Evolutionary conservation across 2,329 filamentous ascomycete genomes (phyloP).

Genomic region (Monosporascus sp.): DNA sequence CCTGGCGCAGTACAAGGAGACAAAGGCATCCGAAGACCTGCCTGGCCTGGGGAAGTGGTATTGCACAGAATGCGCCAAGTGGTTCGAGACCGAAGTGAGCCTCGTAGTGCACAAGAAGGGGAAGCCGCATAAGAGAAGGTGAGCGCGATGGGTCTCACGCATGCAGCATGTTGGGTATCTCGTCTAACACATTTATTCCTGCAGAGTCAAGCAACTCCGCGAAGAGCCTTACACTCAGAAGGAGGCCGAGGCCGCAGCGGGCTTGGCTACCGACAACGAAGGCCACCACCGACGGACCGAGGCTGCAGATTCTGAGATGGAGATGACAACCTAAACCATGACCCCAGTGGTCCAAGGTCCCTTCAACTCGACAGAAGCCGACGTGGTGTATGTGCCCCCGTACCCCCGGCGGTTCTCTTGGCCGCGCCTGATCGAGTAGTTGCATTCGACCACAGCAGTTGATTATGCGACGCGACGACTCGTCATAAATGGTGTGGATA

Average conservation of each 20-base stretch:
- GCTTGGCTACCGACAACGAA: conserved; percentile 65
- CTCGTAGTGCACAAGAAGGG: conserved; percentile 71
- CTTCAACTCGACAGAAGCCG: background rate
- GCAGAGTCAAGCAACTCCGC: conserved; percentile 72
- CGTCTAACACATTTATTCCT: conserved; percentile 14
- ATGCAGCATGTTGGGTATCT: conserved; percentile 10
- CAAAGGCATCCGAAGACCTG: conserved; percentile 78
- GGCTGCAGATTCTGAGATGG: conserved; percentile 30
- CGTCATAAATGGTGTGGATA: background rate
- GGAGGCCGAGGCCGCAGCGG: conserved; percentile 75
- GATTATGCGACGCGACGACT: background rate
- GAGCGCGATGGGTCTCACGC: conserved; percentile 12
- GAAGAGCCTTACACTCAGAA: conserved; percentile 85
- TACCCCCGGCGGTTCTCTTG: background rate
- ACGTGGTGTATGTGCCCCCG: background rate
- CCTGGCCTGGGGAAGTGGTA: conserved; percentile 83
- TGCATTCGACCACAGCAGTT: background rate
- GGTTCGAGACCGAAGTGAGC: conserved; percentile 83
- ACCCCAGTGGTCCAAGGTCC: background rate
- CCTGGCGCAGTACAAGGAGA: conserved; percentile 70
- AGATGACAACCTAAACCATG: conserved; percentile 29
- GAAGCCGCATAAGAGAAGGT: conserved; percentile 93
- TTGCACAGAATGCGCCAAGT: conserved; percentile 91
- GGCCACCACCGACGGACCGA: conserved; percentile 20
- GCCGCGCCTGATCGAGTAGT: background rate